Base-by-base conservation (phyloP, 768 basidiomycete genomes). In the Crepidotus variabilis region DNA sequence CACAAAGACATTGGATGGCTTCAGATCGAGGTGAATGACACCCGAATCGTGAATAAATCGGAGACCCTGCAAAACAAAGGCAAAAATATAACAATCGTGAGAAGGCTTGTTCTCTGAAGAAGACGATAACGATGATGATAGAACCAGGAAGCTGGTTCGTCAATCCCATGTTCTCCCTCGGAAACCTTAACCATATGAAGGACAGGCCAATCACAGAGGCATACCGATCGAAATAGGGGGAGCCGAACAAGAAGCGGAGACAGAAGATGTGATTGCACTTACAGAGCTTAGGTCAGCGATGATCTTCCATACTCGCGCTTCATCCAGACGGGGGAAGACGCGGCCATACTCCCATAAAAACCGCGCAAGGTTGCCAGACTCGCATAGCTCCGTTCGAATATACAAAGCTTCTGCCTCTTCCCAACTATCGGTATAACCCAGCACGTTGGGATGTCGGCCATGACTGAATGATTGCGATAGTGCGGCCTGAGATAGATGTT, bases 1-100 rank as follows among this genome's bases (percentile, higher is more conserved):
- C 63, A 99, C 79, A 67, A 99, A 94, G 51, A 99, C 87, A 69
- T 99, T 99, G 45, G 93, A 93, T 11, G 97, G 97, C 75, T 99
- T 99, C 61, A 99, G 73, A 74, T 99, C 97, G 54, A 99, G 82
- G 74, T 99, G 97, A 50, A 98, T 88, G 56, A 97, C 85, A 54
- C 88, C 87, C 46, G 87, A 82, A 63, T 83, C 80, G 72, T 99
- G 97, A 56, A 99, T 90, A 73, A 97, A 95, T 57, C 78, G 77
- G 57, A 98, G 76, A 59, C 95, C 96, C 86, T 88, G 69, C 65
- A 63, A 43, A 45, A 54, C n/a, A 57, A 57, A 9, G 6, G 51
- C 50, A n/a, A 33, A 47, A 51, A 32, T 28, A 28, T 28, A 28
- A 28, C 28, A 8, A 8, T 28, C 28, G 49, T 57, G 56, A 51